These are phyloP conservation scores for Hirschfeldia incana DNA, from an alignment of 345 rosid species.

Conservation along the genomic window DNA sequence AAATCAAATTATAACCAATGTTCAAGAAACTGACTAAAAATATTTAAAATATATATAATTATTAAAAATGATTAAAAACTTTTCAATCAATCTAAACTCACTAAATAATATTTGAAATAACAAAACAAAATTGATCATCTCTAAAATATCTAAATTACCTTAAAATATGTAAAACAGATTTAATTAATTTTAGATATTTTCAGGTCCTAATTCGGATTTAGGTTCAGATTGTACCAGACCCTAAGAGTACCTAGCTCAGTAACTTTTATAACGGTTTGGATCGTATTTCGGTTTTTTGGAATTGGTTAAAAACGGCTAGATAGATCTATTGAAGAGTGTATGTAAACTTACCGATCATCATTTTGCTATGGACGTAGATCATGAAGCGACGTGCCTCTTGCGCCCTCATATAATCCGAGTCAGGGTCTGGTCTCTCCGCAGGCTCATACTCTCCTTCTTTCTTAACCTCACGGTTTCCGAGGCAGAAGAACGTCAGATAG, in stretches of 20 bases:
- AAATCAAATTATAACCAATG: too few species aligned
- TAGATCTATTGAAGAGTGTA: background rate
- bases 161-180: background rate
- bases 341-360: slow-evolving; percentile 85
- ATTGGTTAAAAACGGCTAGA: background rate
- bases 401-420: slow-evolving; percentile 51
- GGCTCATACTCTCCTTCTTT: slow-evolving; percentile 90
- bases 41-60: background rate
- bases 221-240: background rate
- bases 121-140: background rate
- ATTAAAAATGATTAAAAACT: background rate
- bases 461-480: slow-evolving; percentile 92
- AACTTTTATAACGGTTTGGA: background rate
- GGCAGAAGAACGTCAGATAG: slow-evolving; percentile 94
- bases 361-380: slow-evolving; percentile 96
- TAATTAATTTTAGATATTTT: background rate
- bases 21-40: background rate
- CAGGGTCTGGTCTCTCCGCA: slow-evolving; percentile 73
- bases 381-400: slow-evolving; percentile 82
- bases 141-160: background rate
- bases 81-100: background rate
- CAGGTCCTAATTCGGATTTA: background rate
- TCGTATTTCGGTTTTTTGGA: background rate
- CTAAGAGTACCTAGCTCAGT: background rate
- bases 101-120: background rate